These are phyloP conservation scores for Salvia miltiorrhiza DNA, from an alignment of 257 asterid species.

Conservation along the genomic window DNA sequence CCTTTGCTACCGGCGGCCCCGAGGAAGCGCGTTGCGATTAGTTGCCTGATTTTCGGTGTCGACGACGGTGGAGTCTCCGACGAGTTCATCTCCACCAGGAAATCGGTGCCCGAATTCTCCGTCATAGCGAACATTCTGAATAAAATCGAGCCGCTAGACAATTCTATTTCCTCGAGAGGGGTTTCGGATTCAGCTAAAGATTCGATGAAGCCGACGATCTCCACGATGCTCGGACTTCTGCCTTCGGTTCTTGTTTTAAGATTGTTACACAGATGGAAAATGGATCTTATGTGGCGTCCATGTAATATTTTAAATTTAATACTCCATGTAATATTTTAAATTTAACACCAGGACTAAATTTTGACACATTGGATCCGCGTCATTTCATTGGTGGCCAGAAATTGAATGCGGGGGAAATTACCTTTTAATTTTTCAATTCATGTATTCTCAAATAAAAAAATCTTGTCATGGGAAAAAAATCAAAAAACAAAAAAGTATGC, in stretches of 20 bases:
- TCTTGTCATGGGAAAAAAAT: too few relatives aligned
- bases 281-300: too few relatives aligned
- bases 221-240: slow-evolving; percentile 92
- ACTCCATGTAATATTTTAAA: too few relatives aligned
- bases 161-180: slow-evolving; percentile 71
- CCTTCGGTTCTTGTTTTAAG: slow-evolving; percentile 99
- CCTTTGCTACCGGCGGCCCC: slow-evolving; percentile 42
- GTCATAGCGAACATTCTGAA: slow-evolving; percentile 87
- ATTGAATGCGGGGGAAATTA: too few relatives aligned
- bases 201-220: slow-evolving; percentile 97
- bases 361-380: too few relatives aligned
- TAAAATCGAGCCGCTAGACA: slow-evolving; percentile 84
- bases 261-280: too few relatives aligned
- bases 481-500: too few relatives aligned
- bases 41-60: slow-evolving; percentile 77
- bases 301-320: too few relatives aligned
- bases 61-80: slow-evolving; percentile 98
- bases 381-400: too few relatives aligned
- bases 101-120: slow-evolving; percentile 76
- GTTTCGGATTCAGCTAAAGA: slow-evolving; percentile 91
- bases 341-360: too few relatives aligned
- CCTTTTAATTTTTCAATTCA: too few relatives aligned
- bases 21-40: slow-evolving; percentile 30
- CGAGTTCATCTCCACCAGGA: slow-evolving; percentile 86
- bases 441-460: too few relatives aligned